Conservation (phyloP, 345 rosid species). For the Lagerstroemia speciosa region DNA sequence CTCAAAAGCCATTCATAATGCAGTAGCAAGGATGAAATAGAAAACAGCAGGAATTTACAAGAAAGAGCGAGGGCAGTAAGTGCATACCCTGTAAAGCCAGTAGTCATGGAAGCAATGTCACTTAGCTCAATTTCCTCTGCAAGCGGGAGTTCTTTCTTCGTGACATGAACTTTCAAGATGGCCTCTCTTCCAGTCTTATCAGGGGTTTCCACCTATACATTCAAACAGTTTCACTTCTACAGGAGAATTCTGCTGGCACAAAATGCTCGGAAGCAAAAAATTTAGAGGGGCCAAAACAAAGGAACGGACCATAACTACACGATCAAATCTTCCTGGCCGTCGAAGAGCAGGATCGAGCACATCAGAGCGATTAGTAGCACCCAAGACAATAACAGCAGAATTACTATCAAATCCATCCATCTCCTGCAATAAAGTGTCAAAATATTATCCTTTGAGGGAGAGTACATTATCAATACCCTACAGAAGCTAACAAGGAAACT, state of each 20-base stretch:
- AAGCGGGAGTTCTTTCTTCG: conserved; percentile 82
- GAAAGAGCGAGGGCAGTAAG: too few species aligned
- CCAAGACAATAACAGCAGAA: conserved; percentile 25
- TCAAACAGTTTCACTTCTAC: neutral
- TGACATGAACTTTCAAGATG: conserved; percentile 73
- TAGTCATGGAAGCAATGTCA: conserved; percentile 88
- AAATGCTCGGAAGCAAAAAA: neutral
- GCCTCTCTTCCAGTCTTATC: conserved; percentile 90
- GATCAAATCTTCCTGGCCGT: conserved; percentile 36
- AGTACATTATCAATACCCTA: neutral
- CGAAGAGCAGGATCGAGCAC: conserved; percentile 28
- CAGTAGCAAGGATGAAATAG: too few species aligned
- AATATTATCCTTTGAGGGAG: neutral
- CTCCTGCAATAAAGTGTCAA: conserved; percentile 14
- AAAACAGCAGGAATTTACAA: too few species aligned
- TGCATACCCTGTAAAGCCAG: conserved; percentile 99
- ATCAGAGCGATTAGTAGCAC: conserved; percentile 18
- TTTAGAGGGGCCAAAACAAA: neutral
- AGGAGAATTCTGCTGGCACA: neutral
- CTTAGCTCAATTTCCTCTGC: conserved; percentile 65
- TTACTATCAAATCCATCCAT: conserved; percentile 36
- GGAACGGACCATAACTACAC: conserved; percentile 18
- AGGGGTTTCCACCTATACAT: conserved; percentile 77
- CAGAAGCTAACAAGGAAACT: neutral
- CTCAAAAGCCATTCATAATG: too few species aligned